Percentiles rank a stretch among this genome's conserved stretches.
Evolutionary conservation across 805 yeast species (phyloP).

Genomic region (Sungouiozyma ichnusensis): DNA sequence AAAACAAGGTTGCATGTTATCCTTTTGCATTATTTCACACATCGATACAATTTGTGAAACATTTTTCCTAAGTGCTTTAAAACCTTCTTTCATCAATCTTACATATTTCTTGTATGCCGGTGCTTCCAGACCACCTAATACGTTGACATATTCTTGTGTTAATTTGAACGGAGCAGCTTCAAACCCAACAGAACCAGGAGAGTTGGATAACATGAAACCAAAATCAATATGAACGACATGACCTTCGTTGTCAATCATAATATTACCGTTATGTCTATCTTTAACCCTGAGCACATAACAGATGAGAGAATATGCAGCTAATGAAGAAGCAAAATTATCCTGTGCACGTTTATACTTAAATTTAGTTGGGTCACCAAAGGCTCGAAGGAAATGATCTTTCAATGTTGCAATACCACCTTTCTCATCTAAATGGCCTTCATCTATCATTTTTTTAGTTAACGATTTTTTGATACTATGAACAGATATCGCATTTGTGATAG

Average conservation of each 20-base stretch:
- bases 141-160: slow-evolving; percentile 78
- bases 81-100: slow-evolving; percentile 57
- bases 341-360: slow-evolving; percentile 62
- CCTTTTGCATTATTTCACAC: slow-evolving; percentile 91
- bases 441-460: slow-evolving; percentile 61
- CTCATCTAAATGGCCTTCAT: slow-evolving; percentile 51
- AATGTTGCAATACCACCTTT: slow-evolving; percentile 60
- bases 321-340: slow-evolving; percentile 70
- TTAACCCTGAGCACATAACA: slow-evolving; percentile 86
- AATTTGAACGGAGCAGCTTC: slow-evolving; percentile 97
- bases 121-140: slow-evolving; percentile 71
- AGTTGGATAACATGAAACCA: slow-evolving; percentile 83
- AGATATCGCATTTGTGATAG: slow-evolving; percentile 89
- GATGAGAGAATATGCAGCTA: slow-evolving; percentile 87
- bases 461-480: slow-evolving; percentile 93
- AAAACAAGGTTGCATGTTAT: slow-evolving; percentile 85
- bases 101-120: slow-evolving; percentile 51
- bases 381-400: slow-evolving; percentile 64
- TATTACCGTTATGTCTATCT: slow-evolving; percentile 95
- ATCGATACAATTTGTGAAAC: slow-evolving; percentile 66
- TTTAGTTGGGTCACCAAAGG: slow-evolving; percentile 58
- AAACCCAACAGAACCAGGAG: slow-evolving; percentile 95
- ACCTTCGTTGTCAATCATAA: slow-evolving; percentile 92
- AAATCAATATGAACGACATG: slow-evolving; percentile 93
- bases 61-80: slow-evolving; percentile 59